A percentile compares a stretch with the other conserved stretches of the same genome.
phyloP scores from a whole-genome alignment of 805 yeast species.

The Saccharomycopsis oosterbeekiorum region DNA sequence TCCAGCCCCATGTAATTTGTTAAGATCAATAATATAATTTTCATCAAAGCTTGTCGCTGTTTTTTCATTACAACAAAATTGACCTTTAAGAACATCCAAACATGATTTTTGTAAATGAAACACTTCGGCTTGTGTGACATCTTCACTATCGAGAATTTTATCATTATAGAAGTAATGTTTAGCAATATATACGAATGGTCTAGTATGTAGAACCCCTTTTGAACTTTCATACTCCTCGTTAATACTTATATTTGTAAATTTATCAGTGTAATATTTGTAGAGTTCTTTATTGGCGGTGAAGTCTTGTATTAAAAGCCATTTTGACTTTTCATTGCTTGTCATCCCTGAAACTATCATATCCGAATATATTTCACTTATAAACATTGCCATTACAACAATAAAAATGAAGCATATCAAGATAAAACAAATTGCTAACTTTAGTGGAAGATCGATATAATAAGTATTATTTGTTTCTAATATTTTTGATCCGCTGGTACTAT shows the following conservation, averaged over 20 bases:
- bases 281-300: conserved; percentile 2
- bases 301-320: conserved; percentile 14
- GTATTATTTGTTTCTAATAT: background rate
- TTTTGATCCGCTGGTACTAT: background rate
- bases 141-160: background rate
- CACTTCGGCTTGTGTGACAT: background rate
- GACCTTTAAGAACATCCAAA: conserved; percentile 3
- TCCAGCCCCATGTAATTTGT: background rate
- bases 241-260: background rate
- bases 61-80: background rate
- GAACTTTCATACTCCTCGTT: background rate
- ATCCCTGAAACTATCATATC: conserved; percentile 73
- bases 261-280: conserved; percentile 6
- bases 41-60: background rate
- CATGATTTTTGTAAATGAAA: conserved; percentile 1
- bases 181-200: conserved; percentile 8
- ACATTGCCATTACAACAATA: conserved; percentile 1
- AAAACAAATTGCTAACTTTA: conserved; percentile 10
- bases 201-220: background rate
- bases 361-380: background rate
- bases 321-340: conserved; percentile 52
- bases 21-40: background rate
- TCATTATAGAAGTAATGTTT: conserved; percentile 7
- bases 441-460: background rate
- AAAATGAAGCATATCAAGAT: conserved; percentile 8